Evolutionary conservation across 2,329 filamentous ascomycete genomes (phyloP).

Genomic region (Chaetomiaceae sp.): DNA sequence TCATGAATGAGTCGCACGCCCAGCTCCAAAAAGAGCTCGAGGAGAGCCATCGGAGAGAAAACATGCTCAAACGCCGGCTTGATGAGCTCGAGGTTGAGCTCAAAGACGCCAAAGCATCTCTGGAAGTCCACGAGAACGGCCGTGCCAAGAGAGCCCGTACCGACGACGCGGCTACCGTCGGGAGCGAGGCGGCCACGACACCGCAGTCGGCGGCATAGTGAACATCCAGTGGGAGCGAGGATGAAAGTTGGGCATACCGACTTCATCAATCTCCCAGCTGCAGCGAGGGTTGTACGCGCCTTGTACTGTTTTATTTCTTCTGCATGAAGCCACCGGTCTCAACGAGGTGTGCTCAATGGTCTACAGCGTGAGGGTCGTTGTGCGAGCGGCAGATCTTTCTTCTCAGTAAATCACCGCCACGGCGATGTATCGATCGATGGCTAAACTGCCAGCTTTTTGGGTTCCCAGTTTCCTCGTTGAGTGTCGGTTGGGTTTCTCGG

Average conservation of each 20-base stretch:
- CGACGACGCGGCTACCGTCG: slow-evolving; percentile 19
- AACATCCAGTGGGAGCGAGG: no score
- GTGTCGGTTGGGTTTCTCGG: no score
- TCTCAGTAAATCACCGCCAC: no score
- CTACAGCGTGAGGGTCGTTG: no score
- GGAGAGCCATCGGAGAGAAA: slow-evolving; percentile 72
- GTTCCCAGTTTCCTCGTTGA: no score
- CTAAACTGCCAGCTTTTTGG: no score
- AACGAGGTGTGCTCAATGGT: no score
- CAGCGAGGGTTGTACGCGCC: background rate
- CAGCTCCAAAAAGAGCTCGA: slow-evolving; percentile 63
- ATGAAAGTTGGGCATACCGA: no score
- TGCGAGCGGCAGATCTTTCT: no score
- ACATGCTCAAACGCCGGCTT: slow-evolving; percentile 75
- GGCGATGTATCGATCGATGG: no score
- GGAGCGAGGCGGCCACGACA: slow-evolving; percentile 5
- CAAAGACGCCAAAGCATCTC: slow-evolving; percentile 34
- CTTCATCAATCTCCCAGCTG: background rate
- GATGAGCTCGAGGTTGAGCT: slow-evolving; percentile 68
- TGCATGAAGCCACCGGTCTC: no score
- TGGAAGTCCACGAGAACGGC: slow-evolving; percentile 28
- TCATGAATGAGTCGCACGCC: slow-evolving; percentile 37
- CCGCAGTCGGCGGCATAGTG: slow-evolving; percentile 7
- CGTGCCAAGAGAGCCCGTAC: slow-evolving; percentile 33
- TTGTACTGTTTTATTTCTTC: no score